phyloP scores from a whole-genome alignment of 768 basidiomycete species.

The Kondoa malvinella region DNA sequence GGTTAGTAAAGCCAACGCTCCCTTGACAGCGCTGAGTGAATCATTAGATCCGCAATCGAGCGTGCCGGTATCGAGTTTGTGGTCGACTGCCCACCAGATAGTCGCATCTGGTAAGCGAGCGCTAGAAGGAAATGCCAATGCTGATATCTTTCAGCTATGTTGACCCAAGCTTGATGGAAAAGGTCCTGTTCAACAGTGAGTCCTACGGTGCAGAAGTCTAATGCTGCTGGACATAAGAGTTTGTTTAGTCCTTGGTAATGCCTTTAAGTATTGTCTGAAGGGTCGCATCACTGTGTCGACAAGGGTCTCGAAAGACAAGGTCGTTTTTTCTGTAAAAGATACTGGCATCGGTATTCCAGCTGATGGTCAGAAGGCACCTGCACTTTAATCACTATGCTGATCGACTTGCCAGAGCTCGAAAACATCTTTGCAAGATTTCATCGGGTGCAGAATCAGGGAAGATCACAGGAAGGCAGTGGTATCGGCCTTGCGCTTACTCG shows the following conservation, averaged over 20 bases:
- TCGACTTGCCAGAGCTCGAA: slow-evolving; percentile 14
- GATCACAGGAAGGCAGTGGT: slow-evolving; percentile 6
- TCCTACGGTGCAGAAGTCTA: too few relatives aligned
- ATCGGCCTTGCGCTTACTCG: slow-evolving; percentile 23
- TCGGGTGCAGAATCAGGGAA: slow-evolving; percentile 11
- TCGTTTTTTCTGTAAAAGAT: slow-evolving; percentile 13
- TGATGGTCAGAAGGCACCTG: too few relatives aligned
- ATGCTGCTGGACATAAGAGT: too few relatives aligned
- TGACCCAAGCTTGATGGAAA: slow-evolving; percentile 17
- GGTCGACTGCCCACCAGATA: slow-evolving; percentile 17
- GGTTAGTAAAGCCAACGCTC: neutral
- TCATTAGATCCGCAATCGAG: slow-evolving; percentile 9
- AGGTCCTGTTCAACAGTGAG: slow-evolving; percentile 13
- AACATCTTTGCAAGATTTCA: slow-evolving; percentile 24
- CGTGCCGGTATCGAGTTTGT: slow-evolving; percentile 13
- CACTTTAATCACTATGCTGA: too few relatives aligned
- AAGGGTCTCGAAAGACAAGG: slow-evolving; percentile 12
- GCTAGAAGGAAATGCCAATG: too few relatives aligned
- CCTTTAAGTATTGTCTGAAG: slow-evolving; percentile 16
- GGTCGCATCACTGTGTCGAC: slow-evolving; percentile 16
- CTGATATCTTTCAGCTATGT: too few relatives aligned
- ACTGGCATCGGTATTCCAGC: slow-evolving; percentile 22
- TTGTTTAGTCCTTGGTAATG: slow-evolving; percentile 15
- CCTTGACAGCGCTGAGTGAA: too few relatives aligned
- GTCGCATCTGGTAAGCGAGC: slow-evolving; percentile 3